Evolutionary conservation across 1,284 basidiomycete genomes (phyloP).

Genomic region (Rhodotorula mucilaginosa): DNA sequence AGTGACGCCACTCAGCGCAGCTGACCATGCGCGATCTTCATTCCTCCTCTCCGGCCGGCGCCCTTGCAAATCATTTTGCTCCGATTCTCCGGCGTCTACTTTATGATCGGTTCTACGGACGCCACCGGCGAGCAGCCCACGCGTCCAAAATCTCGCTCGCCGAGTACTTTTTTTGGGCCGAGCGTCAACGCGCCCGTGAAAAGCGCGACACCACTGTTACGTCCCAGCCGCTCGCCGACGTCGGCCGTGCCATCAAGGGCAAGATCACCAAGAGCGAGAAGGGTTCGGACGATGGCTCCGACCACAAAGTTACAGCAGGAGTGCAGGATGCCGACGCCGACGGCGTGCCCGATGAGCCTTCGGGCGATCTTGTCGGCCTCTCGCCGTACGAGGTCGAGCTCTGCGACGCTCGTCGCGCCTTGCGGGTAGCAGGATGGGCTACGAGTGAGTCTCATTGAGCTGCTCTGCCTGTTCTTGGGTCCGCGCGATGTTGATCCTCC

Average conservation of each 20-base stretch:
- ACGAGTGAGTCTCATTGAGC: slow-evolving; percentile 33
- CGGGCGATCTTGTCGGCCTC: slow-evolving; percentile 48
- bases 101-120: no score
- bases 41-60: no score
- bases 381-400: slow-evolving; percentile 57
- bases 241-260: slow-evolving; percentile 16
- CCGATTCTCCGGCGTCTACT: no score
- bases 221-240: not conserved
- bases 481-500: not conserved
- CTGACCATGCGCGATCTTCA: no score
- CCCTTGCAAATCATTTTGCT: no score
- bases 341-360: slow-evolving; percentile 2
- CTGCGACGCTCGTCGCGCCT: slow-evolving; percentile 55
- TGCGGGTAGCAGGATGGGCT: slow-evolving; percentile 48
- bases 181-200: slow-evolving; percentile 13
- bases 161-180: slow-evolving; percentile 20
- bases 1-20: no score
- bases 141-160: slow-evolving; percentile 13
- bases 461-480: not conserved
- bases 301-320: not conserved
- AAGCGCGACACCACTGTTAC: slow-evolving; percentile 9
- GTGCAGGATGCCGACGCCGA: not conserved
- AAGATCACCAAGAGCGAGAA: slow-evolving; percentile 13
- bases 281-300: not conserved
- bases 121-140: not conserved